A percentile compares a stretch with the other conserved stretches of the same genome.
Evolutionary conservation across 2,329 filamentous ascomycete species (phyloP).

Genomic region (Phaeosphaeriaceae sp.): DNA sequence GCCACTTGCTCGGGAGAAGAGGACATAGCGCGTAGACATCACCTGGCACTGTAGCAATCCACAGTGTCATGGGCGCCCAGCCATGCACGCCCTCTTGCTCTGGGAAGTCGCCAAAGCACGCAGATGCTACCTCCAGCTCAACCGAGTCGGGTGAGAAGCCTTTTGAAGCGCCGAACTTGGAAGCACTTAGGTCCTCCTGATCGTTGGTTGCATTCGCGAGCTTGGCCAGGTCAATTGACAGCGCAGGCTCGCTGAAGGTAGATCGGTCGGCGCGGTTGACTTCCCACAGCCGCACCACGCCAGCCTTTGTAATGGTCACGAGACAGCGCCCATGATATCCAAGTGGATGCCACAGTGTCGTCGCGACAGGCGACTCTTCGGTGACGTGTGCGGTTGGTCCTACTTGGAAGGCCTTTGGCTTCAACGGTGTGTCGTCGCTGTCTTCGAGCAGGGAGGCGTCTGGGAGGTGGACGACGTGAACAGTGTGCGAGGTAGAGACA

Average conservation of each 20-base stretch:
- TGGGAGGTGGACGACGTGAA: conserved; percentile 86
- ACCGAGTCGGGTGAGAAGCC: conserved; percentile 88
- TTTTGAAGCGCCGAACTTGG: conserved; percentile 74
- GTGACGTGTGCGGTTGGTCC: conserved; percentile 91
- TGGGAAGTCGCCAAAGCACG: conserved; percentile 80
- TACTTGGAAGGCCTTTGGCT: conserved; percentile 87
- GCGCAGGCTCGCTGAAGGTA: conserved; percentile 83
- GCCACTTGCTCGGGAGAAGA: conserved; percentile 85
- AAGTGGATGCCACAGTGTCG: conserved; percentile 90
- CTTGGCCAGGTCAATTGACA: conserved; percentile 88
- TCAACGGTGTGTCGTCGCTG: conserved; percentile 71
- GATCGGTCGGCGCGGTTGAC: conserved; percentile 81
- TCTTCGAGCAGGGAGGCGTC: conserved; percentile 77
- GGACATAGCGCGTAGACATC: conserved; percentile 95
- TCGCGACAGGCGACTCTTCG: conserved; percentile 79
- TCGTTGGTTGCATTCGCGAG: conserved; percentile 82
- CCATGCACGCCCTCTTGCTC: conserved; percentile 63
- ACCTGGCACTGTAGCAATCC: conserved; percentile 93
- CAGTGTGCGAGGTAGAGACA: conserved; percentile 83
- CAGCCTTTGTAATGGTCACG: conserved; percentile 87
- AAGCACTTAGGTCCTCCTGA: conserved; percentile 83
- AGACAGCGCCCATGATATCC: conserved; percentile 82
- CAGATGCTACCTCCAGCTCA: conserved; percentile 92
- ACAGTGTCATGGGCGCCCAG: conserved; percentile 96
- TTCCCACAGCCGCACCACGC: conserved; percentile 90